A percentile compares a stretch with the other conserved stretches of the same genome.
Evolutionary conservation across 2,329 filamentous ascomycete genomes (phyloP).

Genomic region (Neurospora sp.): DNA sequence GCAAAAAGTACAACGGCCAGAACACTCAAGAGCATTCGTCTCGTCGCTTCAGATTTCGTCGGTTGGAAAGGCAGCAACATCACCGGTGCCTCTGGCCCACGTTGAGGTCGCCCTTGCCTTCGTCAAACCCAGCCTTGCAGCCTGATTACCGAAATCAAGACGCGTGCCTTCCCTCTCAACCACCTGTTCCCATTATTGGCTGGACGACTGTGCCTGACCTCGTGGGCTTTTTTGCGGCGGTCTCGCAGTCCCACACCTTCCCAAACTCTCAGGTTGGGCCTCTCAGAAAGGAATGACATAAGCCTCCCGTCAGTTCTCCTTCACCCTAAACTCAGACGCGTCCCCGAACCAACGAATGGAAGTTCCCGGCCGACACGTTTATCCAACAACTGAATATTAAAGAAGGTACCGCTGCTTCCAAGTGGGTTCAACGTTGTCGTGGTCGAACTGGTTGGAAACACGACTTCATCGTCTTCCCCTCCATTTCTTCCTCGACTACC

Average conservation of each 20-base stretch:
- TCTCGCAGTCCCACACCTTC: background rate
- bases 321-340: background rate
- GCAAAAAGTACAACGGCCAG: background rate
- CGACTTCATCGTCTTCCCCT: background rate
- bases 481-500: background rate
- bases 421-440: background rate
- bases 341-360: background rate
- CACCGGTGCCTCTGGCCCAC: background rate
- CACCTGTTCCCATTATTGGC: background rate
- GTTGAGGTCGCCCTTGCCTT: background rate
- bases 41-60: background rate
- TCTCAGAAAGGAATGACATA: background rate
- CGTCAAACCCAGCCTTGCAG: background rate
- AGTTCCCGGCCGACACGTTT: background rate
- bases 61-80: background rate
- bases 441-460: background rate
- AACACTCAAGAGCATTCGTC: background rate
- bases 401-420: background rate
- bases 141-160: background rate
- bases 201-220: background rate
- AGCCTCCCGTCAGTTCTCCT: background rate
- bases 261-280: background rate
- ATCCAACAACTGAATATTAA: background rate
- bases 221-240: background rate
- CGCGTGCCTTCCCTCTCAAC: background rate